phyloP scores from a whole-genome alignment of 1,284 basidiomycete species.

The Wallemia ichthyophaga region DNA sequence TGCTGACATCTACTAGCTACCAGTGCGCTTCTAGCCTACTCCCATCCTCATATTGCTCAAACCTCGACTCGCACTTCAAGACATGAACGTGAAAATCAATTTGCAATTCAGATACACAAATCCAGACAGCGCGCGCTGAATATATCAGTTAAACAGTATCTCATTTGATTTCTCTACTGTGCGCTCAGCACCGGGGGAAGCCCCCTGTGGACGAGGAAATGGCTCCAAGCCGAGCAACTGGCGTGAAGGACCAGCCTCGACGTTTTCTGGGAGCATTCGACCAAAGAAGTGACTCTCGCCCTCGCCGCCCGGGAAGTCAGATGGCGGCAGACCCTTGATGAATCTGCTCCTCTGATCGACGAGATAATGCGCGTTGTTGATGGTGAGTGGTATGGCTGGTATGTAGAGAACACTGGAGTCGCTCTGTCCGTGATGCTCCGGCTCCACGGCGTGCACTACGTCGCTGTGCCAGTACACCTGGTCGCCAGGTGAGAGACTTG shows the following conservation, averaged over 20 bases:
- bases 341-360: slow-evolving; percentile 29
- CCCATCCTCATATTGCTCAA: too few species aligned
- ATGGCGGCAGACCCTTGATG: slow-evolving; percentile 25
- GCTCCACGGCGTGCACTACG: slow-evolving; percentile 39
- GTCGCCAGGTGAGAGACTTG: slow-evolving; percentile 40
- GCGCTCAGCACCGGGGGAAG: neutral
- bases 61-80: too few species aligned
- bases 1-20: too few species aligned
- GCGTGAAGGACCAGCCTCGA: slow-evolving; percentile 9
- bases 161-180: neutral
- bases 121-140: too few species aligned
- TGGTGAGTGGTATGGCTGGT: slow-evolving; percentile 37
- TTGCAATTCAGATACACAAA: too few species aligned
- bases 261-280: slow-evolving; percentile 20
- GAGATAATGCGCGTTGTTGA: slow-evolving; percentile 32
- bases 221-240: slow-evolving; percentile 1
- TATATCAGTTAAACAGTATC: neutral
- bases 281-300: slow-evolving; percentile 31
- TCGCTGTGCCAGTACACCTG: slow-evolving; percentile 43
- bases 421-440: slow-evolving; percentile 24
- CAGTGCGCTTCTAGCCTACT: too few species aligned
- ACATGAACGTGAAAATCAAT: too few species aligned
- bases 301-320: slow-evolving; percentile 43
- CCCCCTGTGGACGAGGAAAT: neutral
- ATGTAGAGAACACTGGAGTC: slow-evolving; percentile 54